Conservation (phyloP, 75 land plant species). For the Picea glauca region DNA sequence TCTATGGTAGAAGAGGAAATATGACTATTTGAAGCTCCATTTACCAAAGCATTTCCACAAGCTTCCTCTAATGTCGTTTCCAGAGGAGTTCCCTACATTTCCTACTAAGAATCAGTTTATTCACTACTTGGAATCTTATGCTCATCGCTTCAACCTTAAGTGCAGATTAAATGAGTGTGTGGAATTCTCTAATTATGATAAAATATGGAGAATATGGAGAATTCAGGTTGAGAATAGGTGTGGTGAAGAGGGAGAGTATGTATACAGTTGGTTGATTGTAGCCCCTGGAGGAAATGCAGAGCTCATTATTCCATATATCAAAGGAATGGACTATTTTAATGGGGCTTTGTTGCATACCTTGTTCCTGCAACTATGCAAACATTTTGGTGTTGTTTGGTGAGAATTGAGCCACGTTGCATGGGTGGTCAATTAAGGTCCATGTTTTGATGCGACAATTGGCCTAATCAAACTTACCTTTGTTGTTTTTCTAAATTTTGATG, state of each 20-base stretch:
- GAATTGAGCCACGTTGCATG: too few relatives aligned
- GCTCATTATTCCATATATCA: conserved; percentile 47
- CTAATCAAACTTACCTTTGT: too few relatives aligned
- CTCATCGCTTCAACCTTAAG: conserved; percentile 25
- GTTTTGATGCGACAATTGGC: too few relatives aligned
- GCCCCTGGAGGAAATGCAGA: conserved; percentile 87
- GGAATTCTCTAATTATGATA: conserved; percentile 29
- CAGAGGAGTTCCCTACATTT: conserved; percentile 42
- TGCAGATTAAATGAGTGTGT: conserved; percentile 46
- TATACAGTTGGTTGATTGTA: conserved; percentile 56
- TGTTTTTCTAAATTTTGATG: too few relatives aligned
- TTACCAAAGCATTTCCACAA: conserved; percentile 72
- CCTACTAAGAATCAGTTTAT: conserved; percentile 62
- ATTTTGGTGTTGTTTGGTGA: too few relatives aligned
- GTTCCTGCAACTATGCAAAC: too few relatives aligned
- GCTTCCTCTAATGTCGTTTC: conserved; percentile 58
- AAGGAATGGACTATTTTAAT: conserved; percentile 36
- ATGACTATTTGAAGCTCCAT: conserved; percentile 63
- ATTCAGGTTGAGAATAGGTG: conserved; percentile 15
- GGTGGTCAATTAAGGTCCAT: too few relatives aligned
- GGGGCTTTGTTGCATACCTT: conserved; percentile 11
- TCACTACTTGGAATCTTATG: conserved; percentile 49
- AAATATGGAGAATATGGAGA: conserved; percentile 36
- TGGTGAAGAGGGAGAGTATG: conserved; percentile 11
- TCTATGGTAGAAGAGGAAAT: conserved; percentile 48